Percentiles rank a stretch among this genome's conserved stretches.
phyloP scores from a whole-genome alignment of 2,329 filamentous ascomycete genomes.

The Pseudogymnoascus sp. region DNA sequence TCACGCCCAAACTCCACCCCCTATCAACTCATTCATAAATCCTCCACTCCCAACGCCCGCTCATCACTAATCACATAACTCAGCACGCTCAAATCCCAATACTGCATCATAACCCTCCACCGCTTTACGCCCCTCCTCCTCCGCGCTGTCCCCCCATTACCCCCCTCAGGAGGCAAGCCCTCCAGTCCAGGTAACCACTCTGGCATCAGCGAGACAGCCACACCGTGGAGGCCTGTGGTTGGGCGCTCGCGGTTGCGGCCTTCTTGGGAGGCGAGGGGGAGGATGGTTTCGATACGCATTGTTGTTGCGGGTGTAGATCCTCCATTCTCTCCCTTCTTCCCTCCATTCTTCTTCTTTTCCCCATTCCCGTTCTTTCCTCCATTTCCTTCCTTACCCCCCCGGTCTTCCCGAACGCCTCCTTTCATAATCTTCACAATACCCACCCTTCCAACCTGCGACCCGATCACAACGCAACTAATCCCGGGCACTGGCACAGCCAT shows the following conservation, averaged over 20 bases:
- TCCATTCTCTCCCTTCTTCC: background rate
- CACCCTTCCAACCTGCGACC: conserved; percentile 57
- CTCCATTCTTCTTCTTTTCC: background rate
- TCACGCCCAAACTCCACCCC: background rate
- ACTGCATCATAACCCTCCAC: conserved; percentile 65
- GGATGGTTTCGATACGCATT: conserved; percentile 45
- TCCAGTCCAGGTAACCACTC: conserved; percentile 26
- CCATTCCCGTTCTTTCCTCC: background rate
- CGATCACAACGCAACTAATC: conserved; percentile 59
- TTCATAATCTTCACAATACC: conserved; percentile 52
- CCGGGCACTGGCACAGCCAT: conserved; percentile 59
- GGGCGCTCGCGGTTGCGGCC: conserved; percentile 27
- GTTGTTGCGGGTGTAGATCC: background rate
- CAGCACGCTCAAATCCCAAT: conserved; percentile 58
- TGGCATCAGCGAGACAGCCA: conserved; percentile 59
- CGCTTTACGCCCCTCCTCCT: conserved; percentile 32
- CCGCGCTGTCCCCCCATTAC: conserved; percentile 10
- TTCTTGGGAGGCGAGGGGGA: conserved; percentile 32
- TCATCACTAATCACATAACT: conserved; percentile 52
- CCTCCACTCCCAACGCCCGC: background rate
- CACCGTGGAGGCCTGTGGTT: conserved; percentile 50
- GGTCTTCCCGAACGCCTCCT: conserved; percentile 22
- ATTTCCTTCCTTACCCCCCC: conserved; percentile 10
- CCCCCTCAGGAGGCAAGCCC: conserved; percentile 12
- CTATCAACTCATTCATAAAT: background rate